These are phyloP conservation scores for Penicillium janthinellum DNA, from an alignment of 2,329 filamentous ascomycete genomes.

Conservation along the genomic window DNA sequence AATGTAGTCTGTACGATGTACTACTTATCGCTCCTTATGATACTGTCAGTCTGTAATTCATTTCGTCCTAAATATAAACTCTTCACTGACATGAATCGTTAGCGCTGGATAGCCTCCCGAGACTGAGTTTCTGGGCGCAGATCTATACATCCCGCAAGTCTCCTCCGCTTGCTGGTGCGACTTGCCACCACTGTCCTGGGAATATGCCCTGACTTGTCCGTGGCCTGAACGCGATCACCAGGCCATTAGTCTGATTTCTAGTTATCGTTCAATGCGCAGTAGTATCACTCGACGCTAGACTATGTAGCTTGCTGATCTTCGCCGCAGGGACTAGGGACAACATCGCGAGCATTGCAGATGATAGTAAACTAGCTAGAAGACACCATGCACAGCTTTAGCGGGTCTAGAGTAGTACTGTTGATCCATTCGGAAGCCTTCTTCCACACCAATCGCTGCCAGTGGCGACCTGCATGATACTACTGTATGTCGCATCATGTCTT, in stretches of 20 bases:
- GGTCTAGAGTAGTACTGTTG: neutral
- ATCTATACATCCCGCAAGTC: neutral
- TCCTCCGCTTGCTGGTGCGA: neutral
- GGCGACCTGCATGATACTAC: constrained; percentile 4
- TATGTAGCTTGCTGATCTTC: constrained; percentile 13
- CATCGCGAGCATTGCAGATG: neutral
- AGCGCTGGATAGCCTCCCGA: neutral
- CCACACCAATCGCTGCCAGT: neutral
- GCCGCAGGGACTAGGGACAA: constrained; percentile 16
- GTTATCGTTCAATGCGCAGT: neutral
- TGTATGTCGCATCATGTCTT: neutral
- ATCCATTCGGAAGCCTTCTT: neutral
- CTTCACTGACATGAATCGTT: neutral
- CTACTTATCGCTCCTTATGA: neutral
- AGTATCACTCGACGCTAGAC: neutral
- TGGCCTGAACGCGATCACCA: neutral
- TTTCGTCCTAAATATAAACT: constrained; percentile 4
- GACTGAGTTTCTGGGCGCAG: constrained; percentile 5
- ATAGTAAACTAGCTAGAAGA: neutral
- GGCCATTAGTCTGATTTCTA: neutral
- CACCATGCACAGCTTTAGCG: neutral
- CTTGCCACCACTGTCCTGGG: neutral
- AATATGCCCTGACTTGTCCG: neutral
- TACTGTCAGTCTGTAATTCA: neutral
- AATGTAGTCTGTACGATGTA: neutral